Percentiles rank a stretch among this genome's conserved stretches.
Conservation (phyloP, 208 protist genomes). For the Wallacemonas sp. region DNA sequence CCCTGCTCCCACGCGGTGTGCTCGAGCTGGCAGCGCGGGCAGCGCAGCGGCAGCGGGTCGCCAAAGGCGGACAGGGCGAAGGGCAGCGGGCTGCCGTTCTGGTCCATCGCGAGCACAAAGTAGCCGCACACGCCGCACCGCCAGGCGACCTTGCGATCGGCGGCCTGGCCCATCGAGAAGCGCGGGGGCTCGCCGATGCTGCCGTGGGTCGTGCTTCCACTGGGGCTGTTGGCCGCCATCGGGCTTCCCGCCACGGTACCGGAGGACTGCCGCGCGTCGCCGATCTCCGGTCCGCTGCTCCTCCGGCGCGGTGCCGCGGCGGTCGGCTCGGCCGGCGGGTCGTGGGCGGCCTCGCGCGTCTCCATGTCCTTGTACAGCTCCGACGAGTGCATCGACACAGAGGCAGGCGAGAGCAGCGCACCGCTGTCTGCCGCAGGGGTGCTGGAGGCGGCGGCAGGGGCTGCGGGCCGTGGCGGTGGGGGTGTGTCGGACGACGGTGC, state of each 20-base stretch:
- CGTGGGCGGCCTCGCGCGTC: neutral
- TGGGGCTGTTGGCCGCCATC: neutral
- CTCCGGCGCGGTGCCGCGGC: neutral
- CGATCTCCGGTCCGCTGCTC: too few species aligned
- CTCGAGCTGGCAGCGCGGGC: conserved; percentile 67
- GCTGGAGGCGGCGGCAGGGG: neutral
- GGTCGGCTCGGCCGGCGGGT: too few species aligned
- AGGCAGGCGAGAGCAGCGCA: neutral
- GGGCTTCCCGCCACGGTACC: neutral
- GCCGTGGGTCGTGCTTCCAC: neutral
- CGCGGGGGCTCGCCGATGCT: neutral
- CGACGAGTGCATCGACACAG: conserved; percentile 1
- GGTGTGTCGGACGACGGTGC: neutral
- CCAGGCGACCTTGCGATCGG: conserved; percentile 60
- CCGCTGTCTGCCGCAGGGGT: neutral
- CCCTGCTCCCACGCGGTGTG: conserved; percentile 75
- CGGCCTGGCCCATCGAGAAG: conserved; percentile 4
- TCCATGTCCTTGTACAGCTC: conserved; percentile 12
- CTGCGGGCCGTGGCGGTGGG: too few species aligned
- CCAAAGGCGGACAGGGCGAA: conserved; percentile 71
- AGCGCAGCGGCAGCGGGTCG: conserved; percentile 67
- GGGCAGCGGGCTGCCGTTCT: conserved; percentile 66
- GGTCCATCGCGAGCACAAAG: conserved; percentile 81
- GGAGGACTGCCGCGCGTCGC: neutral
- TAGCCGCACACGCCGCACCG: conserved; percentile 82